Evolutionary conservation across 1,139 yeast genomes (phyloP), one percentile per base, ranked within the genome.

Genomic region (Kluyveromyces sp.): DNA sequence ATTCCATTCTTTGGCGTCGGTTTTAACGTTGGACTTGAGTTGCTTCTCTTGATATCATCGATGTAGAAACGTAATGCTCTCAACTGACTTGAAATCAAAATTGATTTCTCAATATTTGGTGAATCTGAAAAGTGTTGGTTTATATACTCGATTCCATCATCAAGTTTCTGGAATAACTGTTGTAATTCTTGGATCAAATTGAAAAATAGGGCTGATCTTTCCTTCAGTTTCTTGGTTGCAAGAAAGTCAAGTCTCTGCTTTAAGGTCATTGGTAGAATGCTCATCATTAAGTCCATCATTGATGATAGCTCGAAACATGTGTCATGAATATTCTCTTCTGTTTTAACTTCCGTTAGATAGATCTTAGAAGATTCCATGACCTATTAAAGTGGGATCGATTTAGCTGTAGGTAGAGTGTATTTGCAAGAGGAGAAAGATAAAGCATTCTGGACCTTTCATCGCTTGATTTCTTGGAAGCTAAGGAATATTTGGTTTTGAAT

Each of bases 371-470:
- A 7, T 42, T 45, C 52, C 64, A 57, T 7, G 66, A 57, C 8
- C 50, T 46, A 29, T 54, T 54, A 33, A 63, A 60, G 34, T 50
- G 54, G 10, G 51, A 48, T 28, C 61, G 61, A 3, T 66, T 54
- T 29, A 73, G 70, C 55, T 80, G 85, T 39, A 77, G 60, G 54
- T 70, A 76, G n/a, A 82, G 66, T 0, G 82, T 73, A 53, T 76
- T 77, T 0, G 87, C 81, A 45, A 82, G 62, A 0, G 89, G 90
- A 25, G 82, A 75, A 35, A 81, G 65, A 1, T 78, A 68, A 34
- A 79, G 60, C 15, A 81, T 65, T 49, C 73, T 71, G 6, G 53
- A 58, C 32, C 50, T 50, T 0, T 48, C 56, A 3, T 42, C 47
- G 0, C 57, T 43, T 3, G 44, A 48, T 4, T 49, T 44, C 28